Conservation (phyloP, 306 rosid species). For the Begonia masoniana region DNA sequence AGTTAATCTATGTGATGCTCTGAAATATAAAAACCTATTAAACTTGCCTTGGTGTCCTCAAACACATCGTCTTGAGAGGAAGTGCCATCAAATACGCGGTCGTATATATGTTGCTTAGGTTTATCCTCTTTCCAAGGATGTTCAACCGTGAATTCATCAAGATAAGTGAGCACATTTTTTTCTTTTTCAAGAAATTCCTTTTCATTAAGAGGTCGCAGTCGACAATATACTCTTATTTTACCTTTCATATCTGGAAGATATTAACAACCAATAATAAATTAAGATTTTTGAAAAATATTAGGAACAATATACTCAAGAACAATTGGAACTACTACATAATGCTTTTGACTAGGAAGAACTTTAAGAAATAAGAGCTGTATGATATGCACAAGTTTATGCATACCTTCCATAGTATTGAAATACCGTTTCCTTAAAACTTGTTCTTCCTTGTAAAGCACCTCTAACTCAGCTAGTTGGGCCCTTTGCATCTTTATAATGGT, state of each 20-base stretch:
- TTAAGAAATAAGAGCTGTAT: too few relatives aligned
- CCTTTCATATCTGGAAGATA: slow-evolving; percentile 91
- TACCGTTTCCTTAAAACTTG: slow-evolving; percentile 86
- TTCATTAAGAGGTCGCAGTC: slow-evolving; percentile 64
- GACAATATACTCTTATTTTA: slow-evolving; percentile 87
- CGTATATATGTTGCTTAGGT: slow-evolving; percentile 69
- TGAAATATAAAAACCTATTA: slow-evolving; percentile 1
- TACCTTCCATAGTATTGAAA: slow-evolving; percentile 90
- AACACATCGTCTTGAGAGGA: slow-evolving; percentile 73
- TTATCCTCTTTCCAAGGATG: slow-evolving; percentile 90
- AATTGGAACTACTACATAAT: too few relatives aligned
- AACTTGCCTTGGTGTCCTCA: slow-evolving; percentile 85
- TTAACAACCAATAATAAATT: not conserved
- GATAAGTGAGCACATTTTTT: slow-evolving; percentile 23
- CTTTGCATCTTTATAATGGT: slow-evolving; percentile 86
- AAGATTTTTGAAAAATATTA: too few relatives aligned
- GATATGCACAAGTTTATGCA: too few relatives aligned
- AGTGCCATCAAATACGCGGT: slow-evolving; percentile 59
- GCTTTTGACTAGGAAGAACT: too few relatives aligned
- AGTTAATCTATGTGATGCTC: not conserved
- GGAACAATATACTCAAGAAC: too few relatives aligned
- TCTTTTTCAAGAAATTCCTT: slow-evolving; percentile 58
- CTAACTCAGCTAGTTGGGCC: slow-evolving; percentile 80
- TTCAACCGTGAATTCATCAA: slow-evolving; percentile 81
- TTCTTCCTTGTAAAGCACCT: slow-evolving; percentile 83